These are phyloP conservation scores for Trichoderma asperellum DNA, from an alignment of 2,329 filamentous ascomycete species.

Conservation along the genomic window DNA sequence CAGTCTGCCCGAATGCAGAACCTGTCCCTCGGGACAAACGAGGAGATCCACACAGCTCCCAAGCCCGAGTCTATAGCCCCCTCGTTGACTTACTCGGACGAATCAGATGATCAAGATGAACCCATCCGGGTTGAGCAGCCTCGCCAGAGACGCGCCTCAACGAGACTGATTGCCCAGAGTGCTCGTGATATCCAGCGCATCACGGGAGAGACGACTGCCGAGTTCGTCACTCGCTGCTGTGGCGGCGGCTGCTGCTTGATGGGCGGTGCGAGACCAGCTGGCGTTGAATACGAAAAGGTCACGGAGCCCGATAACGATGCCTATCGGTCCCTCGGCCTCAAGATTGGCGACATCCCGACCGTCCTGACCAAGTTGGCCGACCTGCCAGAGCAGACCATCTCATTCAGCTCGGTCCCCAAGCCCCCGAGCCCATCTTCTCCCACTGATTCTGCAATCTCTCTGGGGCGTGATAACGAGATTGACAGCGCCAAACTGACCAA, in stretches of 20 bases:
- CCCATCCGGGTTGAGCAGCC: constrained; percentile 48
- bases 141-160: constrained; percentile 68
- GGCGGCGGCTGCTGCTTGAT: constrained; percentile 67
- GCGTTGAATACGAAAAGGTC: constrained; percentile 57
- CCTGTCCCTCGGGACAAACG: constrained; percentile 38
- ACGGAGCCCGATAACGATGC: constrained; percentile 78
- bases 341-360: constrained; percentile 74
- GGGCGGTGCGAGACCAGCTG: constrained; percentile 48
- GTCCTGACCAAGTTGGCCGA: constrained; percentile 71
- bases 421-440: constrained; percentile 45
- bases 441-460: constrained; percentile 54
- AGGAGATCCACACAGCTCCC: constrained; percentile 52
- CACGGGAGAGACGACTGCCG: constrained; percentile 65
- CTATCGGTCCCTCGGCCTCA: constrained; percentile 77
- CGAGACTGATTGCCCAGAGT: constrained; percentile 67
- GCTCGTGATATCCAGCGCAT: constrained; percentile 65
- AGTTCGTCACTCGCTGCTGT: constrained; percentile 65
- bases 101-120: constrained; percentile 63
- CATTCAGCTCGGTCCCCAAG: constrained; percentile 63
- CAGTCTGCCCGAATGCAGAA: constrained; percentile 23
- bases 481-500: constrained; percentile 36
- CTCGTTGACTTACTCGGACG: constrained; percentile 65
- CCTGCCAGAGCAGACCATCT: constrained; percentile 75
- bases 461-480: constrained; percentile 41
- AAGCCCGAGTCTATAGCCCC: constrained; percentile 57